Conservation (phyloP, 805 yeast genomes). For the Blastobotrys muscicola region DNA sequence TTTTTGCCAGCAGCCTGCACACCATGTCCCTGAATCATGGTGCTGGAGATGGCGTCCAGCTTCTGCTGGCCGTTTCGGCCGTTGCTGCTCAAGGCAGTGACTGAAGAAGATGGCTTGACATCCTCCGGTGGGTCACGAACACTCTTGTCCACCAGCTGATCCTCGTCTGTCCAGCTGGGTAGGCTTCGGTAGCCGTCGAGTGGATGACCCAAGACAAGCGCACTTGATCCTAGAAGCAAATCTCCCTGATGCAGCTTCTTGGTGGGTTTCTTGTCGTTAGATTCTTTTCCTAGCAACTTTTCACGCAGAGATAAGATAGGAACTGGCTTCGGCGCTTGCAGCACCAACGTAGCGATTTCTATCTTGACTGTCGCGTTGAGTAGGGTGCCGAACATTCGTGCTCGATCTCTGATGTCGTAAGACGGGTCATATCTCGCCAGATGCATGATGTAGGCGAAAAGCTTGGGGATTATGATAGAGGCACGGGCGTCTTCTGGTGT, state of each 20-base stretch:
- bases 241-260: slow-evolving; percentile 3
- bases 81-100: not conserved
- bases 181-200: slow-evolving; percentile 26
- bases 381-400: slow-evolving; percentile 60
- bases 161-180: slow-evolving; percentile 39
- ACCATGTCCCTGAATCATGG: slow-evolving; percentile 3
- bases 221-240: slow-evolving; percentile 25
- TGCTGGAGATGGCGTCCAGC: not conserved
- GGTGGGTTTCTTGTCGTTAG: slow-evolving; percentile 2
- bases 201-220: slow-evolving; percentile 23
- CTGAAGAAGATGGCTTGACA: not conserved
- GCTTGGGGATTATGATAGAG: slow-evolving; percentile 27
- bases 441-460: slow-evolving; percentile 54
- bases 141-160: slow-evolving; percentile 19
- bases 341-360: slow-evolving; percentile 56
- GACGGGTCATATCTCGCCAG: slow-evolving; percentile 64
- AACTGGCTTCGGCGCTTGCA: slow-evolving; percentile 69
- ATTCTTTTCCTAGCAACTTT: slow-evolving; percentile 6
- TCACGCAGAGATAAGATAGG: slow-evolving; percentile 30
- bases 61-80: not conserved
- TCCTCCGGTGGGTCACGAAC: slow-evolving; percentile 27
- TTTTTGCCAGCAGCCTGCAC: slow-evolving; percentile 23
- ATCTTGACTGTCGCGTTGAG: slow-evolving; percentile 42
- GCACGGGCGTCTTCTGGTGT: slow-evolving; percentile 14
- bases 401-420: slow-evolving; percentile 75